Evolutionary conservation across 352 stramenopile genomes (phyloP), one percentile per base, ranked within the genome.

Genomic region (Pilasporangium apinafurcum): DNA sequence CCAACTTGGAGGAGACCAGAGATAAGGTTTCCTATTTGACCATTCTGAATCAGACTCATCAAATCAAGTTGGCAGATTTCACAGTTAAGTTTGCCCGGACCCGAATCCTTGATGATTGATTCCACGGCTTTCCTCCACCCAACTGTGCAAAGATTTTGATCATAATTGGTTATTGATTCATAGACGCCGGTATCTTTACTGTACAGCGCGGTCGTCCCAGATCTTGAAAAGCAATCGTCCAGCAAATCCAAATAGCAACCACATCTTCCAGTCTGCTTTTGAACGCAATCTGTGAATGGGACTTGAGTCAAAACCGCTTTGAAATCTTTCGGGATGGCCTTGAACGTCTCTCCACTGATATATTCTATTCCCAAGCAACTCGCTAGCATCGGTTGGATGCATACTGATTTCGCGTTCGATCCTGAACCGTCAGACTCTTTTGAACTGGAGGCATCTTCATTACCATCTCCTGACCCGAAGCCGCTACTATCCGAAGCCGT

Each of bases 161-260:
- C 63, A 43, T 78, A 90, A 27, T 62, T 62, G 36, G 39, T 63
- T n/a, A 48, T 62, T 14, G 35, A 43, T 5, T 51, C 55, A 22
- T 60, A 62, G 8, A 60, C 51, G 4, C 50, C 42, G 18, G 66
- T 56, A 2, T 81, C 43, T 32, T 73, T 27, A 14, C 61, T 53
- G 14, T 80, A 42, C 35, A 69, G 44, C 14, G 53, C 41, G 0
- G 67, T 77, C 1, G 43, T 37, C 4, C 77, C 81, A 0, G 48
- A 76, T 51, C 86, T 69, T 24, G 48, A 33, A 41, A 85, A 92
- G 32, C 81, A 92, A 9, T 44, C 49, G 13, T 84, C 68, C 9
- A 92, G 48, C 27, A 86, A 38, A 7, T 89, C 59, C 35, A 83
- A 47, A 49, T 92, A 92, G 49, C 80, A 92, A 0, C 57, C 55